Evolutionary conservation across 129 eudicot genomes (phyloP), one percentile per base, ranked within the genome.

Genomic region (Ambrosia trifida): DNA sequence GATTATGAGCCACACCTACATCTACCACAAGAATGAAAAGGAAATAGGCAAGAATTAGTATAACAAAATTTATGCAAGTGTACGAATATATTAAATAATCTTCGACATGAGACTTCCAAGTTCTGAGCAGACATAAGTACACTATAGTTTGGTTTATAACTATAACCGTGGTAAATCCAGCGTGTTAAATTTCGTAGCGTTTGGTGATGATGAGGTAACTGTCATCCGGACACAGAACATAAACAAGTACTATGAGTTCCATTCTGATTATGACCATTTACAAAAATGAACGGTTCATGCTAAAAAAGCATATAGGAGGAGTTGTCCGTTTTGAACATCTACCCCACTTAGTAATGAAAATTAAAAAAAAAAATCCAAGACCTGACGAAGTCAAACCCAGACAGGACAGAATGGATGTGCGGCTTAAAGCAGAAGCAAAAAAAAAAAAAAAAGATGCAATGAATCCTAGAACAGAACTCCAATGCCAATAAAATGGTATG

Each of bases 1-100:
- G 86, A 70, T 75, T 76, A 7, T 67, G 82, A 11, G 76, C 79
- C 20, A 49, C 32, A 20, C 83, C 83, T 68, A 56, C 30, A 41
- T 66, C 90, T 80, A 64, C 58, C 57, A 36, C 33, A 64, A 71
- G 61, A 59, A 2, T 6, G 16, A 59, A 31, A 59, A 59, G 12
- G 62, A 57, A 12, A 53, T 20, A 14, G 62, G 44, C 18, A 14
- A 47, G 11, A 33, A 70, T 70, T 50, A 77, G 74, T 68, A 43
- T 57, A 44, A 20, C 4, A 59, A 30, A 17, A 59, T 59, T 57
- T 12, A 14, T 57, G 63, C 17, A 57, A 57, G 63, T 36, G 28
- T 61, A 17, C 33, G 24, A 7, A 30, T 31, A 28, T 28, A 4
- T 28, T 9, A 16, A 44, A 76, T 32, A 56, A 28, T 24, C 67